Percentiles rank a stretch among this genome's conserved stretches.
Evolutionary conservation across 139 green algal species (phyloP).

Genomic region (Diplosphaera chodatii): DNA sequence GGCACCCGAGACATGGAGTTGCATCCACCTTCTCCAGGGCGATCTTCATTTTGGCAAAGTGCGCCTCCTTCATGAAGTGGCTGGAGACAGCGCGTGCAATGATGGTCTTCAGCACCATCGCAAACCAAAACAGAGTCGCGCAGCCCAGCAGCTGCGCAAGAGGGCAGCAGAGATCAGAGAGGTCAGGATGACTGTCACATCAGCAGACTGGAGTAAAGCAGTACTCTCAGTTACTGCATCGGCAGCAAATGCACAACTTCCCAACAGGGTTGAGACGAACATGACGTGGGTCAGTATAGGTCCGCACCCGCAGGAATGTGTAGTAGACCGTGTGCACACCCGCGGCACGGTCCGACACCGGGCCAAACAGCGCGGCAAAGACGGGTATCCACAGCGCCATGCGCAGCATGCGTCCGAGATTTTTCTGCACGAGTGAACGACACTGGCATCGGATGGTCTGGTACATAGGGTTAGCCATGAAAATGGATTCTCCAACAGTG

Average conservation of each 20-base stretch:
- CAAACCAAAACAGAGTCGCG: slow-evolving; percentile 32
- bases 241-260: no score
- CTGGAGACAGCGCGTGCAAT: slow-evolving; percentile 23
- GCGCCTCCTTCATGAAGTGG: slow-evolving; percentile 63
- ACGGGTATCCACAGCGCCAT: slow-evolving; percentile 8
- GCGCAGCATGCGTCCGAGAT: slow-evolving; percentile 1
- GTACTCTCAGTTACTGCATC: no score
- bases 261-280: no score
- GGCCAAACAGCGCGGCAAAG: slow-evolving; percentile 13
- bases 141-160: slow-evolving; percentile 29
- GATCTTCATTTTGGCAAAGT: slow-evolving; percentile 66
- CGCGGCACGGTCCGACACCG: neutral
- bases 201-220: no score
- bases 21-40: slow-evolving; percentile 35
- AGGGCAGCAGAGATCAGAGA: no score
- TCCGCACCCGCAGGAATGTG: neutral
- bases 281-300: neutral
- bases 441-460: no score
- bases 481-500: no score
- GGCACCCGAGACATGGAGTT: no score
- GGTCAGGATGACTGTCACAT: neutral
- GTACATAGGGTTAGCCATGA: no score
- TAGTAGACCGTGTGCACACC: slow-evolving; percentile 3
- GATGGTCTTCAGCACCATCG: slow-evolving; percentile 33
- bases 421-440: slow-evolving; percentile 14